Conservation (phyloP, 1,284 basidiomycete genomes). For the Rhodotorula sp. region DNA sequence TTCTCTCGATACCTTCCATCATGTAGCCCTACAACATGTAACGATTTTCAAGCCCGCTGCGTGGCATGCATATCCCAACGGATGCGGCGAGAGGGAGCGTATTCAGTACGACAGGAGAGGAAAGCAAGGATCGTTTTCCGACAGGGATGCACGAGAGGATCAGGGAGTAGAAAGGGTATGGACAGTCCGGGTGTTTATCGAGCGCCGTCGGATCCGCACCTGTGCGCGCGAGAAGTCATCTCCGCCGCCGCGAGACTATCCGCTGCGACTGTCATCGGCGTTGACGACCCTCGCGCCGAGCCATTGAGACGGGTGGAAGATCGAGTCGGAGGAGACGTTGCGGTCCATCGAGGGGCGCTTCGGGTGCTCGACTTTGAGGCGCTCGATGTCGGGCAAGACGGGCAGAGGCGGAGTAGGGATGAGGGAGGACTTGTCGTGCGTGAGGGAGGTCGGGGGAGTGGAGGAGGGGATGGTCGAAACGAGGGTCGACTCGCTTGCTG, state of each 20-base stretch:
- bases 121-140: too few relatives aligned
- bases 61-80: too few relatives aligned
- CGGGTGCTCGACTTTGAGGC: background rate
- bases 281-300: constrained; percentile 33
- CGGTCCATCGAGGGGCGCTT: constrained; percentile 10
- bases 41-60: too few relatives aligned
- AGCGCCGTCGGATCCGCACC: too few relatives aligned
- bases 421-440: too few relatives aligned
- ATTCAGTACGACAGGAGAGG: too few relatives aligned
- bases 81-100: too few relatives aligned
- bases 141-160: too few relatives aligned
- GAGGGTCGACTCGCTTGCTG: background rate
- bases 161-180: too few relatives aligned
- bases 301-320: constrained; percentile 23
- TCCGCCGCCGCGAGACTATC: background rate
- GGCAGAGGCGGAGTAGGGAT: background rate
- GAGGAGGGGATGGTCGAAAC: background rate
- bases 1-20: too few relatives aligned
- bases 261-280: constrained; percentile 7
- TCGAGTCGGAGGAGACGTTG: constrained; percentile 13
- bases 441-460: background rate
- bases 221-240: background rate
- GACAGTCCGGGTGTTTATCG: too few relatives aligned
- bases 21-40: too few relatives aligned
- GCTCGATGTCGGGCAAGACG: constrained; percentile 4